Percentiles rank a stretch among this genome's conserved stretches.
phyloP scores from a whole-genome alignment of 2,329 filamentous ascomycete genomes.

The Beauveria australis region DNA sequence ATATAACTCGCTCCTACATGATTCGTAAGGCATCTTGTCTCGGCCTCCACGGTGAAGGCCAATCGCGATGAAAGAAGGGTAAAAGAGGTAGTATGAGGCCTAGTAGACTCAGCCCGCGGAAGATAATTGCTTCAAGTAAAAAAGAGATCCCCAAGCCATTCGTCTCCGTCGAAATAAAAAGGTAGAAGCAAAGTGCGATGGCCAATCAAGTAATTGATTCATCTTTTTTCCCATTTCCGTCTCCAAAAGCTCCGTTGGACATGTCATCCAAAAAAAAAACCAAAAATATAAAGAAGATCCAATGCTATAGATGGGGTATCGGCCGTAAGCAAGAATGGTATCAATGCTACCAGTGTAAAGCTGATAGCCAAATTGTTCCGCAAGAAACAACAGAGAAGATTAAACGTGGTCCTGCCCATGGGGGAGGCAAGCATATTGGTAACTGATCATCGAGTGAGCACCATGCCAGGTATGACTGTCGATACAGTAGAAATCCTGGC shows the following conservation, averaged over 20 bases:
- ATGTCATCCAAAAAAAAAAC: conserved; percentile 1
- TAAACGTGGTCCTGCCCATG: not conserved
- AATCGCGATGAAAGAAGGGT: not conserved
- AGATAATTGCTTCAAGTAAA: not conserved
- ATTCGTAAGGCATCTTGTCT: conserved; percentile 2
- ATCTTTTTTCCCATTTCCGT: conserved; percentile 2
- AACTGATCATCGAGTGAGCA: not conserved
- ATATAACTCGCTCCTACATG: conserved; percentile 6
- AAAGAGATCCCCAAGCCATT: conserved; percentile 1
- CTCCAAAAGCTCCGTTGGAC: conserved; percentile 7
- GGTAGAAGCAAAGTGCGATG: conserved; percentile 10
- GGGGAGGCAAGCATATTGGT: not conserved
- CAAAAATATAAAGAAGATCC: not conserved
- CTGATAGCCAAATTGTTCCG: conserved; percentile 3
- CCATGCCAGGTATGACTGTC: not conserved
- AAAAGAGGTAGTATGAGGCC: not conserved
- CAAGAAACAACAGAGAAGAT: conserved; percentile 1
- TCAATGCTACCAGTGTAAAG: conserved; percentile 10
- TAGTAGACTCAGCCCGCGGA: not conserved
- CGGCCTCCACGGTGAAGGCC: not conserved
- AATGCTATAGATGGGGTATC: conserved; percentile 18
- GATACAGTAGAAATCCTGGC: conserved; percentile 29
- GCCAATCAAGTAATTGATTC: not conserved
- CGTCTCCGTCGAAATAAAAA: not conserved
- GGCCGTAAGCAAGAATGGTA: conserved; percentile 22